These are phyloP conservation scores for Madurella mycetomatis DNA, from an alignment of 2,329 filamentous ascomycete species.

Conservation along the genomic window DNA sequence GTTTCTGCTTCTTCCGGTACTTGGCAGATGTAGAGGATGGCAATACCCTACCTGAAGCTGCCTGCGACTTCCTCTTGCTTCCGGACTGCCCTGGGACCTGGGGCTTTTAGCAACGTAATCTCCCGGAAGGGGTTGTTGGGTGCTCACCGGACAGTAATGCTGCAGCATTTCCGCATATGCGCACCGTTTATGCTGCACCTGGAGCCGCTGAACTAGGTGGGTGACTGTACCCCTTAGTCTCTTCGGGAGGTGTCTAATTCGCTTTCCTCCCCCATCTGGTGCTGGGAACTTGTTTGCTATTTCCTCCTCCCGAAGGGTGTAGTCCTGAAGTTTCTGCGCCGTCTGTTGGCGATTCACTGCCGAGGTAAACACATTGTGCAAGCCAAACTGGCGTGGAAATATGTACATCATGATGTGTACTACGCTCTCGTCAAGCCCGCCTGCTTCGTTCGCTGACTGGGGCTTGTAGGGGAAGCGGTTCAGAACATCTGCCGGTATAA, in stretches of 20 bases:
- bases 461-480: constrained; percentile 58
- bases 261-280: constrained; percentile 19
- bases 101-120: neutral
- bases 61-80: neutral
- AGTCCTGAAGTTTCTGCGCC: constrained; percentile 73
- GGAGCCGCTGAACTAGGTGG: constrained; percentile 62
- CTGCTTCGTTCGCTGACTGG: constrained; percentile 8
- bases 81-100: constrained; percentile 6
- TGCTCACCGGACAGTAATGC: constrained; percentile 69
- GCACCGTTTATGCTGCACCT: constrained; percentile 67
- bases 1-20: constrained; percentile 20
- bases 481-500: constrained; percentile 60
- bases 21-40: constrained; percentile 1
- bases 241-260: constrained; percentile 49
- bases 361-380: constrained; percentile 90
- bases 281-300: constrained; percentile 47
- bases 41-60: neutral
- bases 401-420: constrained; percentile 83
- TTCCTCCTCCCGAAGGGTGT: constrained; percentile 79
- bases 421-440: constrained; percentile 46
- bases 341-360: constrained; percentile 61
- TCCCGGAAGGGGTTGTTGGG: neutral
- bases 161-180: constrained; percentile 74
- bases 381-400: constrained; percentile 82
- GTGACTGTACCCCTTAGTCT: constrained; percentile 60